Evolutionary conservation across 495 filamentous ascomycete genomes (phyloP).

Genomic region (Evernia prunastri): DNA sequence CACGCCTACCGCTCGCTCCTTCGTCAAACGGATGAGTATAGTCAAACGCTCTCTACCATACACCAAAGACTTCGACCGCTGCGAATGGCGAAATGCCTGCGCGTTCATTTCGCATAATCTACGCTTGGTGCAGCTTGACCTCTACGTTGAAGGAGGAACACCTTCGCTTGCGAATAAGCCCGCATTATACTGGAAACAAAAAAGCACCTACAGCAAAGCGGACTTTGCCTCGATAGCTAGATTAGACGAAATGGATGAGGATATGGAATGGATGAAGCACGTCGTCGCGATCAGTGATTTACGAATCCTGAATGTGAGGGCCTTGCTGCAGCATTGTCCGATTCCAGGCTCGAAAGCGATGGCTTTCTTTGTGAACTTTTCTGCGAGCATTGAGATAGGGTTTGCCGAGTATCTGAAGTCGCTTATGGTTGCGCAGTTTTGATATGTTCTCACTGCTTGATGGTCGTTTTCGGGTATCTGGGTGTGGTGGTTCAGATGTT

Average conservation of each 20-base stretch:
- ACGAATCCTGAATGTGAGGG: constrained; percentile 36
- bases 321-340: constrained; percentile 38
- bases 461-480: background rate
- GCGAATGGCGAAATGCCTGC: constrained; percentile 46
- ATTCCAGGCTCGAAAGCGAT: constrained; percentile 37
- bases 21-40: constrained; percentile 39
- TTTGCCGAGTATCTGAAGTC: constrained; percentile 41
- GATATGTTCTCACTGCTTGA: background rate
- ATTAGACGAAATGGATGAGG: constrained; percentile 32
- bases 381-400: constrained; percentile 43
- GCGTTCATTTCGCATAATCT: constrained; percentile 34
- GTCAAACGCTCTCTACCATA: constrained; percentile 45
- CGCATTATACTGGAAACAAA: constrained; percentile 34
- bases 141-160: constrained; percentile 39
- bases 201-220: constrained; percentile 32
- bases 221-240: constrained; percentile 38
- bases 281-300: constrained; percentile 37
- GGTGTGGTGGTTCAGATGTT: too few species aligned
- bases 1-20: constrained; percentile 35
- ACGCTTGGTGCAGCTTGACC: constrained; percentile 34
- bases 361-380: constrained; percentile 45
- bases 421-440: constrained; percentile 27
- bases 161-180: constrained; percentile 28
- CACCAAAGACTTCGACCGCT: constrained; percentile 44
- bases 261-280: constrained; percentile 46